A percentile compares a stretch with the other conserved stretches of the same genome.
Evolutionary conservation across 164 flowering plant genomes (phyloP).

Genomic region (Dillenia suffruticosa): DNA sequence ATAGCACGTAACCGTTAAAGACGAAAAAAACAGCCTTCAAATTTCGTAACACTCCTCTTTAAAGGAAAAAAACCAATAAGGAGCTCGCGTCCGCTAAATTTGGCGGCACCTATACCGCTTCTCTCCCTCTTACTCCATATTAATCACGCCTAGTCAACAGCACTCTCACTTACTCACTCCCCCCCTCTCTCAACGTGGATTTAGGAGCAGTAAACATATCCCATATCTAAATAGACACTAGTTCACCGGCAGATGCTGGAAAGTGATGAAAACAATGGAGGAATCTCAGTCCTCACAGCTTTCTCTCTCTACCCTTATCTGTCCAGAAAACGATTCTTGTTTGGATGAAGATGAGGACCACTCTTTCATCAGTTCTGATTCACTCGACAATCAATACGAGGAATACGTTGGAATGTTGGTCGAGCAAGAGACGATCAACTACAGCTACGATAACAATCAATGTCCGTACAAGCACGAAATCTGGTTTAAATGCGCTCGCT

Average conservation of each 20-base stretch:
- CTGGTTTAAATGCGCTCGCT: conserved; percentile 52
- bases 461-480: conserved; percentile 3
- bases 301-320: conserved; percentile 42
- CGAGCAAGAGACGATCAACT: conserved; percentile 28
- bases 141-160: background rate
- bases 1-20: conserved; percentile 1
- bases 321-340: conserved; percentile 41
- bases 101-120: conserved; percentile 14
- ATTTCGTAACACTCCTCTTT: no score
- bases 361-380: conserved; percentile 1
- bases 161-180: conserved; percentile 8
- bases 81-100: conserved; percentile 6
- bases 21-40: no score
- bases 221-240: background rate
- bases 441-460: conserved; percentile 3
- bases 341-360: conserved; percentile 18
- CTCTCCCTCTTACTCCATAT: background rate
- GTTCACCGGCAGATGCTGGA: background rate
- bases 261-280: conserved; percentile 14
- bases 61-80: no score
- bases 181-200: background rate
- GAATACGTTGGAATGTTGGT: conserved; percentile 48
- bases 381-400: conserved; percentile 22
- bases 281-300: conserved; percentile 17
- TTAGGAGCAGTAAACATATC: background rate